Evolutionary conservation across 192 early-diverging fungal species (phyloP), one percentile per base, ranked within the genome.

Genomic region (Chytriomyces sp.): DNA sequence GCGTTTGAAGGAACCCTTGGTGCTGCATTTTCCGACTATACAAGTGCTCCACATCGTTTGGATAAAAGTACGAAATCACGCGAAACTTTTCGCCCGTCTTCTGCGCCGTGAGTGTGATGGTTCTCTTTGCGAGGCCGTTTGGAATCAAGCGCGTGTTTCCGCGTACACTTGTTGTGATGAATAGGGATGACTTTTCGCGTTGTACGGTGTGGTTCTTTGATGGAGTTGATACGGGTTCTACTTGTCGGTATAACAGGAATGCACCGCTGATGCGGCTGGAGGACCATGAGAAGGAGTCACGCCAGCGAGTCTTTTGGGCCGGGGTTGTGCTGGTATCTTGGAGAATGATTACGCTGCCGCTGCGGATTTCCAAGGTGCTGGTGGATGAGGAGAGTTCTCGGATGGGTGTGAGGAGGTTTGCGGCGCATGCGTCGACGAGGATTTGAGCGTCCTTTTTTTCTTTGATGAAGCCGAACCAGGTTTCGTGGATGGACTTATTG

Each of bases 21-120:
- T 59, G 16, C 57, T 1, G 16, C 57, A n/a, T 5, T 20, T 59
- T 35, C 0, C 35, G 64, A 43, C 16, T 65, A 65, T 65, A 65
- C 1, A 23, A 28, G 0, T 43, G 24, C n/a, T 23, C 18, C 16
- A 65, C 35, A 16, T 65, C n/a, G 16, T 65, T 3, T 18, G 35
- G 64, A 23, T 65, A 23, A 26, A 65, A 65, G 26, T 65, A 65
- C 13, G 64, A 65, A 28, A 65, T 43, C 13, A 65, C 64, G 20
- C 64, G 64, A 26, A 28, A 65, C 23, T 60, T 60, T 26, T 18
- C 26, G 64, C n/a, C 13, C 3, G 64, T 65, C 3, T 18, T 26
- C 3, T 18, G 16, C 6, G 20, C 18, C 20, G 26, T 26, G 64
- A 68, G 57, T 5, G 57, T n/a, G 16, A 60, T 68, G 9, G 67